Conservation (phyloP, 2,329 filamentous ascomycete species). For the Sclerotinia subarctica region DNA sequence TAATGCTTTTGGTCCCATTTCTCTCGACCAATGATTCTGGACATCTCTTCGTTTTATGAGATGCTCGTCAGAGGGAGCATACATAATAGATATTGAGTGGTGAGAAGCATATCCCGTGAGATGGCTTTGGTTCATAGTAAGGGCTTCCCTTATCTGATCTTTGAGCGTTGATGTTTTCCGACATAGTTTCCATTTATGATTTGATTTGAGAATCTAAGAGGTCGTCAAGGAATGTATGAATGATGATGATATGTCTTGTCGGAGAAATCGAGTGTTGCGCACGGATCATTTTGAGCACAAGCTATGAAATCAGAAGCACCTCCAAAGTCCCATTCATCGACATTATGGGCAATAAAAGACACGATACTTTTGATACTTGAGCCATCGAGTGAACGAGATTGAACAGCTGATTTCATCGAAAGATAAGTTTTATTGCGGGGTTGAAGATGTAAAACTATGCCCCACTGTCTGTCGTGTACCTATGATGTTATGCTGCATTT, state of each 20-base stretch:
- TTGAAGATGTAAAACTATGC: background rate
- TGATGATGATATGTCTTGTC: background rate
- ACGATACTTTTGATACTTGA: background rate
- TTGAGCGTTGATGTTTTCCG: background rate
- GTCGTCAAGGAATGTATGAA: background rate
- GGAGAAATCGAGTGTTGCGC: background rate
- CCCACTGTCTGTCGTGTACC: slow-evolving; percentile 1
- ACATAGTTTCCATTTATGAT: background rate
- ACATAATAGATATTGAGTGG: background rate
- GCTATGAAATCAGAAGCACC: background rate
- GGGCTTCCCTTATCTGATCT: no score
- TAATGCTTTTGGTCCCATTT: no score
- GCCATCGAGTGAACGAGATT: background rate
- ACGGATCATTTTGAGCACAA: background rate
- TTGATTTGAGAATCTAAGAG: background rate
- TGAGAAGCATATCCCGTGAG: no score
- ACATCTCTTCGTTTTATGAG: no score
- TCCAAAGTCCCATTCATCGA: background rate
- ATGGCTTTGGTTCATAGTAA: background rate
- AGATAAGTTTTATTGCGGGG: background rate
- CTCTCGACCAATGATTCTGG: no score
- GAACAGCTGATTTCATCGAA: background rate
- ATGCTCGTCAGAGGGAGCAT: no score
- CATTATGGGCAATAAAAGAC: background rate
- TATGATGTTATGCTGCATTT: slow-evolving; percentile 9